phyloP scores from a whole-genome alignment of 1,284 basidiomycete genomes.

The Irpex sp. region DNA sequence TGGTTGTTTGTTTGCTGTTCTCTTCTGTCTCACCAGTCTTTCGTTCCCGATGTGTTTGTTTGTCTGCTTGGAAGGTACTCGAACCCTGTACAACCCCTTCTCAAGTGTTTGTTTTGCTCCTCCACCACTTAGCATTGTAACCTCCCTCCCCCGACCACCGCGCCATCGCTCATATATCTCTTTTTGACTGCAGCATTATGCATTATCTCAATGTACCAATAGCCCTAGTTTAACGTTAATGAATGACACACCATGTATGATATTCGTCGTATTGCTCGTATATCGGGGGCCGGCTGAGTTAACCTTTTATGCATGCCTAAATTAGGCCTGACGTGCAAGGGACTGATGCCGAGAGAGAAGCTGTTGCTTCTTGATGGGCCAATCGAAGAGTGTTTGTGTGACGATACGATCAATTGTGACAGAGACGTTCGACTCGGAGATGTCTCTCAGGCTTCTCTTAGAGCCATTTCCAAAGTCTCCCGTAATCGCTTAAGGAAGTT shows the following conservation, averaged over 20 bases:
- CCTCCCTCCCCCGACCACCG: neutral
- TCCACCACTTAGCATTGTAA: slow-evolving; percentile 14
- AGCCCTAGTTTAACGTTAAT: slow-evolving; percentile 12
- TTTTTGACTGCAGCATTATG: slow-evolving; percentile 20
- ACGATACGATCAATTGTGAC: neutral
- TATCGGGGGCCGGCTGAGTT: too few species aligned
- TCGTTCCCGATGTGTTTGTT: too few species aligned
- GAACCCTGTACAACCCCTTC: too few species aligned
- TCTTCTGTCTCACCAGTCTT: too few species aligned
- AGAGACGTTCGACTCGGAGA: too few species aligned
- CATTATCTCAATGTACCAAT: slow-evolving; percentile 28
- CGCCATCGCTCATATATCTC: slow-evolving; percentile 26
- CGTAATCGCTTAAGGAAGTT: neutral
- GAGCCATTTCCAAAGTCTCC: neutral
- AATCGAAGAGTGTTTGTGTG: neutral
- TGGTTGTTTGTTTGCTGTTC: too few species aligned
- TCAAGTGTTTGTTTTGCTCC: slow-evolving; percentile 12
- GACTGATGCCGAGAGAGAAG: too few species aligned
- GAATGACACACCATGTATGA: neutral
- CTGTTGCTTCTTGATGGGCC: too few species aligned
- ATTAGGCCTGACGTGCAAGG: too few species aligned
- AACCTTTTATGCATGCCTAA: too few species aligned
- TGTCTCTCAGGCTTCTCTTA: too few species aligned
- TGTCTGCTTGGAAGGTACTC: too few species aligned
- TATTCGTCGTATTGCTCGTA: neutral